Evolutionary conservation across 768 basidiomycete genomes (phyloP).

Genomic region (Suillus tomentosus): DNA sequence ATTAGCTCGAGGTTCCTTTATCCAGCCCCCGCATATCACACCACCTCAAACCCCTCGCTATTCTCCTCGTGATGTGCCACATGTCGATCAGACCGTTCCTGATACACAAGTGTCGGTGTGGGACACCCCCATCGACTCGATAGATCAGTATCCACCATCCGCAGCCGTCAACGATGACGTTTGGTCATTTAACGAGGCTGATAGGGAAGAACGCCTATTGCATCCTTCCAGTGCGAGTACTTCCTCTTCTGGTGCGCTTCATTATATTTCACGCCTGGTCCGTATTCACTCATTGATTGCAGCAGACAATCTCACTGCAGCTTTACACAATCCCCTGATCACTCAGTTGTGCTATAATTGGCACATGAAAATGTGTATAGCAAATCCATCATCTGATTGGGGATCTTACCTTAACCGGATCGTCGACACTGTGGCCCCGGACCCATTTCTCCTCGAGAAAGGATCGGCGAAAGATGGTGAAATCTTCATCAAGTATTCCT

Average conservation of each 20-base stretch:
- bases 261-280: no score
- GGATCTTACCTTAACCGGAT: background rate
- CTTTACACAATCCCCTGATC: background rate
- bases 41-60: background rate
- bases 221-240: no score
- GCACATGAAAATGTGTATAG: background rate
- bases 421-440: background rate
- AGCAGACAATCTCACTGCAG: background rate
- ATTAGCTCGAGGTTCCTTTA: background rate
- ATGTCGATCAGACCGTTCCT: background rate
- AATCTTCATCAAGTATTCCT: background rate
- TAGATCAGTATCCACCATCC: background rate
- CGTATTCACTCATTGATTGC: background rate
- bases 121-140: background rate
- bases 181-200: no score
- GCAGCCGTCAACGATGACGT: no score
- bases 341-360: background rate
- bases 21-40: background rate
- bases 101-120: background rate
- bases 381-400: background rate
- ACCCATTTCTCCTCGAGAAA: background rate
- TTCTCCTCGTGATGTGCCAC: background rate
- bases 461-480: background rate
- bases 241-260: no score
- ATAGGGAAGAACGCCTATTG: no score